Evolutionary conservation across 345 rosid species (phyloP).

Genomic region (Citrus medica): DNA sequence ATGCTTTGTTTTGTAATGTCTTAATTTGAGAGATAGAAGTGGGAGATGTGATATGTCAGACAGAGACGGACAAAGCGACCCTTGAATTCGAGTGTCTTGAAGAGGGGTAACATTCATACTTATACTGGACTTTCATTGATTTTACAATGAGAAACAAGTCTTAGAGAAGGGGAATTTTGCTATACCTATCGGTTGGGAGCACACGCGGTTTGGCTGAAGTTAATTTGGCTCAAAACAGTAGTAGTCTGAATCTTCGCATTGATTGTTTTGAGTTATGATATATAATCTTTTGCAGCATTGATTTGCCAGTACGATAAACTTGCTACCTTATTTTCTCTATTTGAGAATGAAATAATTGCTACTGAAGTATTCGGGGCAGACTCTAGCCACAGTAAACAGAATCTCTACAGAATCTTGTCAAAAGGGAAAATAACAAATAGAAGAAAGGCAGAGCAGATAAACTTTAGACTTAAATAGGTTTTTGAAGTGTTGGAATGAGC

Average conservation of each 20-base stretch:
- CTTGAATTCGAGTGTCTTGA: slow-evolving; percentile 94
- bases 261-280: background rate
- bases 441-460: too few relatives aligned
- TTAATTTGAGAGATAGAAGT: slow-evolving; percentile 78
- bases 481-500: background rate
- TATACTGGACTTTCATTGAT: background rate
- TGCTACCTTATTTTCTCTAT: background rate
- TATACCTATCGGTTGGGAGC: background rate
- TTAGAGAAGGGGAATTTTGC: background rate
- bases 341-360: background rate
- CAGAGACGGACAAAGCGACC: slow-evolving; percentile 98
- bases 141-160: background rate
- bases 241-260: background rate
- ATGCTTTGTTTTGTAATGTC: background rate
- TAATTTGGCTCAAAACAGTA: background rate
- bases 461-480: background rate
- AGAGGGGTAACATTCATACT: slow-evolving; percentile 65
- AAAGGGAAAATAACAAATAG: background rate
- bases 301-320: background rate
- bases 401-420: background rate
- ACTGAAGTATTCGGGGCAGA: background rate
- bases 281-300: background rate
- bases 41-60: slow-evolving; percentile 94
- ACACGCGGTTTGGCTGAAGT: background rate
- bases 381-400: background rate